Conservation (phyloP, 495 filamentous ascomycete genomes). For the Penicillium riverlandense region DNA sequence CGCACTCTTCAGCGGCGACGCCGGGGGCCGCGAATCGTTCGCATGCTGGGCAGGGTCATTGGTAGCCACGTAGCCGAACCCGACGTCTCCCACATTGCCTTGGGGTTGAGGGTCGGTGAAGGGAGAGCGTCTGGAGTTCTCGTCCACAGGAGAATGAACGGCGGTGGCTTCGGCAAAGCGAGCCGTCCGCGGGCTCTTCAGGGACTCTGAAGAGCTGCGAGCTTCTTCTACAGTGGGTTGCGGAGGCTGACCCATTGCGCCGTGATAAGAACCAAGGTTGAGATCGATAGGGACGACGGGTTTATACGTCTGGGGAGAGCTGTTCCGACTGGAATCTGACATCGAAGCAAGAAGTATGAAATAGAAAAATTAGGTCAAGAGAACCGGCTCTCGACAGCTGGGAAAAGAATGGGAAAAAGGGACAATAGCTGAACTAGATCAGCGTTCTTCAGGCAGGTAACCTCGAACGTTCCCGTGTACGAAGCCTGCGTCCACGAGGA, state of each 20-base stretch:
- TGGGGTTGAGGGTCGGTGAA: slow-evolving; percentile 60
- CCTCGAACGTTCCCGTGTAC: slow-evolving; percentile 10
- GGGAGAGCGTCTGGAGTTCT: slow-evolving; percentile 43
- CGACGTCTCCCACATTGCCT: slow-evolving; percentile 67
- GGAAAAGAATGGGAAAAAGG: background rate
- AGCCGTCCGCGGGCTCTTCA: slow-evolving; percentile 73
- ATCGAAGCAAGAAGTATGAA: slow-evolving; percentile 10
- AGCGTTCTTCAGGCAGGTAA: background rate
- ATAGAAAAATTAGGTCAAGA: slow-evolving; percentile 16
- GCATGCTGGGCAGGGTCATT: slow-evolving; percentile 46
- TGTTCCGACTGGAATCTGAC: slow-evolving; percentile 20
- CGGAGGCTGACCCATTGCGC: slow-evolving; percentile 21
- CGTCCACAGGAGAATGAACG: slow-evolving; percentile 75
- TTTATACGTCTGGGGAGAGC: slow-evolving; percentile 26
- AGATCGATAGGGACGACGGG: slow-evolving; percentile 27
- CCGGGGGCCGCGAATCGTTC: slow-evolving; percentile 52
- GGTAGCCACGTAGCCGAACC: slow-evolving; percentile 80
- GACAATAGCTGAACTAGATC: slow-evolving; percentile 17
- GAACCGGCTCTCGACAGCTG: slow-evolving; percentile 28
- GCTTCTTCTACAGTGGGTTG: slow-evolving; percentile 17
- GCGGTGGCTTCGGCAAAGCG: slow-evolving; percentile 88
- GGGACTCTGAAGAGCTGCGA: slow-evolving; percentile 47
- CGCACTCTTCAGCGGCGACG: slow-evolving; percentile 75
- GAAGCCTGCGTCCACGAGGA: slow-evolving; percentile 30
- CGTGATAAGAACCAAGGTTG: slow-evolving; percentile 21